Evolutionary conservation across 257 asterid genomes (phyloP).

Genomic region (Penstemon newberryi): DNA sequence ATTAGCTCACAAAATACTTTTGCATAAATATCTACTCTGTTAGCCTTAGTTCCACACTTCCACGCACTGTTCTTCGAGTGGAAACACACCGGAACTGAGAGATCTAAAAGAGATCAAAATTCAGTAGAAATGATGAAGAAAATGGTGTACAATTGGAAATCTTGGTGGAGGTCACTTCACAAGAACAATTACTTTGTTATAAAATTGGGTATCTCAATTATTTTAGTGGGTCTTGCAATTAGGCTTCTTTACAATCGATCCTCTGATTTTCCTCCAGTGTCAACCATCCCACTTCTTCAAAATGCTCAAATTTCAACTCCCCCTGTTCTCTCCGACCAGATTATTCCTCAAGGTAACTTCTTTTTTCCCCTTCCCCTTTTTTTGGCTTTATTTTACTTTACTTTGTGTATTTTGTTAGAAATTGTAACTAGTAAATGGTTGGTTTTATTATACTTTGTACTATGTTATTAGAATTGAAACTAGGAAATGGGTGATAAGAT

Average conservation of each 20-base stretch:
- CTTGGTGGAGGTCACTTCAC: slow-evolving; percentile 45
- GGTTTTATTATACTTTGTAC: background rate
- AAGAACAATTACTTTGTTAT: slow-evolving; percentile 49
- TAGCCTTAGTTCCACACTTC: background rate
- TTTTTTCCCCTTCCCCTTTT: background rate
- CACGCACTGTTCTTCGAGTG: background rate
- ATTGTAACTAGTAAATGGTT: background rate
- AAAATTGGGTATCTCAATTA: slow-evolving; percentile 55
- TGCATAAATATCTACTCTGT: background rate
- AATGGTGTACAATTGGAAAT: slow-evolving; percentile 43
- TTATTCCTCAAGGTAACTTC: slow-evolving; percentile 45
- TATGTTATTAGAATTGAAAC: background rate
- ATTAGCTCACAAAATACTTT: background rate
- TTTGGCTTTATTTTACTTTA: too few species aligned
- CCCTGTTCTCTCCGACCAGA: slow-evolving; percentile 32
- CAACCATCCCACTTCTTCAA: slow-evolving; percentile 40
- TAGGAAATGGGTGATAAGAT: slow-evolving; percentile 1
- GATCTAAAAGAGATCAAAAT: background rate
- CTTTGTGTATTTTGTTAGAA: background rate
- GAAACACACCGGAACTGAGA: too few species aligned
- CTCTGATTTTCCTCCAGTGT: slow-evolving; percentile 37
- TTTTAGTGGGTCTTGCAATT: slow-evolving; percentile 57
- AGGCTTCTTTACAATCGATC: slow-evolving; percentile 53
- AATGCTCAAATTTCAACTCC: slow-evolving; percentile 23
- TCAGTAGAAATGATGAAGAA: slow-evolving; percentile 38